Evolutionary conservation across 331 rosid species (phyloP), one percentile per base, ranked within the genome.

Genomic region (Acacia pycnantha): DNA sequence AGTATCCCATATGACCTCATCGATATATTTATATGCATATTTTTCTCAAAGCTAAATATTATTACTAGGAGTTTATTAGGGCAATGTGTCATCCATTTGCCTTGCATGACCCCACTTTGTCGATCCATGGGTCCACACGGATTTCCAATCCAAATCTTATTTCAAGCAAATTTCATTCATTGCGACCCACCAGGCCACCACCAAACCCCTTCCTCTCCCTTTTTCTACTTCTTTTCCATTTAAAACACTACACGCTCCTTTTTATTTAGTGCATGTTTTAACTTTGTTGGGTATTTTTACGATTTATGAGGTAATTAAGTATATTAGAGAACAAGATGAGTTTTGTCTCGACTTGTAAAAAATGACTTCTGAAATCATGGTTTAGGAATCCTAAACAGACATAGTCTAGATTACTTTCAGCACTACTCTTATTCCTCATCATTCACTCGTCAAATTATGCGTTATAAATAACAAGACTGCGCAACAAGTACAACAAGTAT

Each of bases 101-200:
- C 59, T 22, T 85, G 44, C 43, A 5, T 33, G 67, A 62, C 35
- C 66, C 69, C 3, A 5, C 54, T 40, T 69, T 43, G 8, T 11
- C 15, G 4, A 11, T 13, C 10, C 14, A 37, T 27, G 54, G 88
- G 84, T 74, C 81, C 88, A 73, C 76, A 19, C 78, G 83, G 31
- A 81, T 46, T 73, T 11, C n/a, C 24, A 65, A 65, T 16, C 44
- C 70, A 29, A 22, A 14, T 10, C 15, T 16, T 31, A 27, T 29
- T 65, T 33, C 22, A 14, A 65, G 10, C 66, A 59, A 64, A 64
- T 64, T 6, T 8, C 41, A 13, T 62, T 14, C 22, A 29, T 18
- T 35, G 8, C 46, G 7, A 2, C 43, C 4, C 71, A 33, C 46
- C n/a, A n/a, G n/a, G n/a, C n/a, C 12, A 33, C 70, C 16, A 6